Evolutionary conservation across 2,329 filamentous ascomycete species (phyloP), one percentile per base, ranked within the genome.

Genomic region (Fonsecaea erecta): DNA sequence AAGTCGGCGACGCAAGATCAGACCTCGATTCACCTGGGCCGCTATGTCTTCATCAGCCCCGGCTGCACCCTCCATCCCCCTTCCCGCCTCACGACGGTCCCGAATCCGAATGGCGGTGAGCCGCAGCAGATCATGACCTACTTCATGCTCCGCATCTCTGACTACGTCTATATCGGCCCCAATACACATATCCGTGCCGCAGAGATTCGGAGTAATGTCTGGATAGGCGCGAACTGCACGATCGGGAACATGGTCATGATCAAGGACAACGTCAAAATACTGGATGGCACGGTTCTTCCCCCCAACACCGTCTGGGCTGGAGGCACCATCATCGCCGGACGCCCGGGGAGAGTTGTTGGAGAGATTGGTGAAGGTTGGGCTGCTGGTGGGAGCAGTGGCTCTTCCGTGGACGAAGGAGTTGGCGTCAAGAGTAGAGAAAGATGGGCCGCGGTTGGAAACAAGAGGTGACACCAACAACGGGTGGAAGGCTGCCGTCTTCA

Each of bases 221-320:
- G 92, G 75, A 91, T 99, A 67, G 93, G 93, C 24, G 84, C 85
- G 62, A 86, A 88, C 58, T 91, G 88, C 68, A 89, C 90, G 0
- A 83, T 99, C 56, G 91, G 92, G 63, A 90, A 93, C 71, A 93
- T 97, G 77, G 90, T 89, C 56, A 94, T 97, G 66, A 86, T 98
- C 75, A 97, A 97, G 77, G 95, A 98, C 76, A 96, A 92, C 74
- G 92, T 96, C 54, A 90, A 90, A 76, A 87, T 99, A 46, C 79
- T 98, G 70, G 92, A 97, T 66, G 90, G 90, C 32, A 87, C 91
- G 0, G 89, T 97, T 3, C 86, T 99, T 5, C 91, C 95, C 1
- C 83, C 90, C 0, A 90, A 92, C 66, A 96, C 96, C 88, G 92
- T 98, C 26, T 90, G 98, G 62, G 93, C 94, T 1, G 93, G 92